Evolutionary conservation across 805 yeast species (phyloP).

Genomic region (Candida wancherniae): DNA sequence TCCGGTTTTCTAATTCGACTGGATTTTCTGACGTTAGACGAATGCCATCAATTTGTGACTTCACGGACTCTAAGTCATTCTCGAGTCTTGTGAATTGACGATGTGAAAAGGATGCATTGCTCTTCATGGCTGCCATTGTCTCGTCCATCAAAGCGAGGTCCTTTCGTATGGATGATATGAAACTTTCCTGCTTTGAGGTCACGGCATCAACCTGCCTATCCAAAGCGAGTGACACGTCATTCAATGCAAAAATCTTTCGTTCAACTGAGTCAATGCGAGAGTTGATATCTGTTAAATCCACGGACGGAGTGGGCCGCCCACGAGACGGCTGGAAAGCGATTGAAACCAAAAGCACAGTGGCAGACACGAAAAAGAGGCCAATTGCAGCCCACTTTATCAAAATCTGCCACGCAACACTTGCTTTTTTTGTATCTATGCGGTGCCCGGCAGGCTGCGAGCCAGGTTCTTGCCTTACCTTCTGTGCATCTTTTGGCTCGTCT

Average conservation of each 20-base stretch:
- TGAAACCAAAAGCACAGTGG: too few relatives aligned
- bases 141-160: constrained; percentile 17
- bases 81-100: constrained; percentile 9
- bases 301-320: too few relatives aligned
- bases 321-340: too few relatives aligned
- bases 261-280: constrained; percentile 11
- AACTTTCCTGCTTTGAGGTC: constrained; percentile 15
- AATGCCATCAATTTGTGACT: constrained; percentile 9
- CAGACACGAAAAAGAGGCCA: too few relatives aligned
- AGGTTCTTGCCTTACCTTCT: too few relatives aligned
- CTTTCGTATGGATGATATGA: constrained; percentile 10
- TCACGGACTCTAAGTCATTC: constrained; percentile 13
- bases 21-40: constrained; percentile 9
- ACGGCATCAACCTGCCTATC: constrained; percentile 18
- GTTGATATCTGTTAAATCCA: constrained; percentile 5
- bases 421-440: too few relatives aligned
- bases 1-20: constrained; percentile 12
- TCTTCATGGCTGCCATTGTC: constrained; percentile 9
- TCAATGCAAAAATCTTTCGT: constrained; percentile 11
- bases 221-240: constrained; percentile 14
- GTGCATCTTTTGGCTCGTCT: too few relatives aligned
- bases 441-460: too few relatives aligned
- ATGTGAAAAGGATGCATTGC: constrained; percentile 1
- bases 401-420: too few relatives aligned
- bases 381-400: too few relatives aligned